Percentiles rank a stretch among this genome's conserved stretches.
phyloP scores from a whole-genome alignment of 2,329 filamentous ascomycete species.

The Juglanconis juglandina region DNA sequence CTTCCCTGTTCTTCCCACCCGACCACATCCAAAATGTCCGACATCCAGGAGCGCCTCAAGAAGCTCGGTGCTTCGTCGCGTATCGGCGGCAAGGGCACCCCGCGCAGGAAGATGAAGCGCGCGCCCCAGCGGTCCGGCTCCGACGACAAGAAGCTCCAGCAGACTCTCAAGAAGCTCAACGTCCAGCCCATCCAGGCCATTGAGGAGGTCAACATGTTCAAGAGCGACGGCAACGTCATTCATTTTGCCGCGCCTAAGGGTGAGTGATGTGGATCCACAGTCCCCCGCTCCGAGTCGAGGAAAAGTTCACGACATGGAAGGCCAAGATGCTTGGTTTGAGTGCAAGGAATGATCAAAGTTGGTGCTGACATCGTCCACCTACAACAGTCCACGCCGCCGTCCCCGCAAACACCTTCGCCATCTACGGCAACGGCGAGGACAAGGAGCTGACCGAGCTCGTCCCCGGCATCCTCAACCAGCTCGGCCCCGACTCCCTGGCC shows the following conservation, averaged over 20 bases:
- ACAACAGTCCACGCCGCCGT: conserved; percentile 87
- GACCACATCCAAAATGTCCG: conserved; percentile 41
- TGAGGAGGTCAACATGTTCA: conserved; percentile 99
- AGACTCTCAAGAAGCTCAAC: conserved; percentile 97
- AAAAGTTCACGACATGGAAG: not conserved
- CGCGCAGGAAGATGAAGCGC: conserved; percentile 97
- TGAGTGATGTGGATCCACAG: conserved; percentile 36
- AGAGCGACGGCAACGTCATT: conserved; percentile 99
- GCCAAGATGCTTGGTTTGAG: not conserved
- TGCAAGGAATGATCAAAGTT: not conserved
- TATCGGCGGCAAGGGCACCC: conserved; percentile 94
- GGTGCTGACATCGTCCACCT: conserved; percentile 12
- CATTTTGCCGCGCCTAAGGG: conserved; percentile 98
- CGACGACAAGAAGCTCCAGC: conserved; percentile 99
- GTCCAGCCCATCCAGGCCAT: conserved; percentile 99
- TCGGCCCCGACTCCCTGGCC: conserved; percentile 94
- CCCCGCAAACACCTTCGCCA: conserved; percentile 97
- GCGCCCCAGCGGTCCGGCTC: conserved; percentile 86
- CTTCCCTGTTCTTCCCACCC: conserved; percentile 13
- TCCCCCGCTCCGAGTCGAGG: not conserved
- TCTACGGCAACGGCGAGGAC: conserved; percentile 98
- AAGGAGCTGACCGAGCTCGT: conserved; percentile 99
- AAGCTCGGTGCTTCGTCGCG: conserved; percentile 53
- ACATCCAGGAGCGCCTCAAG: conserved; percentile 58
- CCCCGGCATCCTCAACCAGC: conserved; percentile 98